phyloP scores from a whole-genome alignment of 2,329 filamentous ascomycete species.

The Calonectria hongkongensis region DNA sequence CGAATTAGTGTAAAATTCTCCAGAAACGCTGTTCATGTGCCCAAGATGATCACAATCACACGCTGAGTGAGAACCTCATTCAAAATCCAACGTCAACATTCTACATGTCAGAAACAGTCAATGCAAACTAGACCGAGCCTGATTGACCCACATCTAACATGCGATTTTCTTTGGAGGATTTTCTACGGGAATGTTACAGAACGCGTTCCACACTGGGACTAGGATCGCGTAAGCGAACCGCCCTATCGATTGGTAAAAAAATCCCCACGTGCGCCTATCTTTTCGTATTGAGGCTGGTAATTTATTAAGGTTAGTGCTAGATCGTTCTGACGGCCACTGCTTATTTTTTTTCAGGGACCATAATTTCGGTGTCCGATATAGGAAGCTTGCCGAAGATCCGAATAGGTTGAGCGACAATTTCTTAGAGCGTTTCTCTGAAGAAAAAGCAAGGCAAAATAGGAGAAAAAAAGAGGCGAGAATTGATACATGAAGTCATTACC shows the following conservation, averaged over 20 bases:
- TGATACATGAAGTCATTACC: neutral
- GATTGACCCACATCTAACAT: neutral
- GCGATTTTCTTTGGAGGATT: neutral
- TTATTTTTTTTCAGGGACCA: slow-evolving; percentile 7
- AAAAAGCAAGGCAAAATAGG: neutral
- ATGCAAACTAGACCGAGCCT: too few species aligned
- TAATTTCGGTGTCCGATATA: slow-evolving; percentile 10
- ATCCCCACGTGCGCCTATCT: slow-evolving; percentile 17
- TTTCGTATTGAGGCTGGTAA: slow-evolving; percentile 4
- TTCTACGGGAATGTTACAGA: neutral
- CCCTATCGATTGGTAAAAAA: neutral
- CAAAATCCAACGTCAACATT: too few species aligned
- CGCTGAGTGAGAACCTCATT: too few species aligned
- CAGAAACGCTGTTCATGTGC: too few species aligned
- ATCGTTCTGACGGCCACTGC: neutral
- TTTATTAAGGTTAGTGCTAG: slow-evolving; percentile 24
- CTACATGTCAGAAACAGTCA: too few species aligned
- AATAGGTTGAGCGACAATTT: neutral
- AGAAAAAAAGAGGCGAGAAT: neutral
- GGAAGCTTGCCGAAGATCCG: slow-evolving; percentile 13
- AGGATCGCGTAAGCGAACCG: slow-evolving; percentile 1
- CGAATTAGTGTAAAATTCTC: too few species aligned
- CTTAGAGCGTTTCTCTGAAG: neutral
- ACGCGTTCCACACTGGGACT: neutral
- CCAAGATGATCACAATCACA: too few species aligned